Conservation (phyloP, 2,329 filamentous ascomycete species). For the Cytospora schulzeri region DNA sequence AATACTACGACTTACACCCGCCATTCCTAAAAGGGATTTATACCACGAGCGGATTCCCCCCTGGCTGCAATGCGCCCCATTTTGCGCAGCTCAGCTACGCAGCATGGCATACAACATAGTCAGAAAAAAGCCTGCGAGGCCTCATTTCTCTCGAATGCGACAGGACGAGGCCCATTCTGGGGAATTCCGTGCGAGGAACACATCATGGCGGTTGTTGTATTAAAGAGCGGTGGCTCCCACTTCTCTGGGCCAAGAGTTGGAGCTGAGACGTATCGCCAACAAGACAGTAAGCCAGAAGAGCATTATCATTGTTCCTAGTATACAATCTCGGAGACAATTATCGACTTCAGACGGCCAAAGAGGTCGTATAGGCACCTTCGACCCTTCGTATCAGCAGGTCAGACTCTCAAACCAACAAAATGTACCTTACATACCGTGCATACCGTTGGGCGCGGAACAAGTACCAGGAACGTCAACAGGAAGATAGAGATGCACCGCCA, state of each 20-base stretch:
- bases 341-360: no score
- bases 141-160: not conserved
- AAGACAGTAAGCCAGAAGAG: not conserved
- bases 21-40: conserved; percentile 17
- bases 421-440: no score
- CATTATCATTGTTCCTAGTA: not conserved
- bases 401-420: conserved; percentile 29
- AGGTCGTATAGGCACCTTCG: no score
- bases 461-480: conserved; percentile 25
- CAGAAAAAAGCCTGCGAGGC: not conserved
- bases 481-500: not conserved
- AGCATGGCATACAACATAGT: not conserved
- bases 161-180: not conserved
- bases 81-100: not conserved
- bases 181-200: not conserved
- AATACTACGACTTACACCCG: conserved; percentile 18
- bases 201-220: not conserved
- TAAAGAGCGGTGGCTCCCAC: not conserved
- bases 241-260: not conserved
- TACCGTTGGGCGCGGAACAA: conserved; percentile 32
- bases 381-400: not conserved
- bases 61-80: not conserved
- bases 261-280: not conserved
- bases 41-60: conserved; percentile 12
- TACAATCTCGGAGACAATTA: not conserved